Evolutionary conservation across 441 rosid species (phyloP), one percentile per base, ranked within the genome.

Genomic region (Lepidium campestre): DNA sequence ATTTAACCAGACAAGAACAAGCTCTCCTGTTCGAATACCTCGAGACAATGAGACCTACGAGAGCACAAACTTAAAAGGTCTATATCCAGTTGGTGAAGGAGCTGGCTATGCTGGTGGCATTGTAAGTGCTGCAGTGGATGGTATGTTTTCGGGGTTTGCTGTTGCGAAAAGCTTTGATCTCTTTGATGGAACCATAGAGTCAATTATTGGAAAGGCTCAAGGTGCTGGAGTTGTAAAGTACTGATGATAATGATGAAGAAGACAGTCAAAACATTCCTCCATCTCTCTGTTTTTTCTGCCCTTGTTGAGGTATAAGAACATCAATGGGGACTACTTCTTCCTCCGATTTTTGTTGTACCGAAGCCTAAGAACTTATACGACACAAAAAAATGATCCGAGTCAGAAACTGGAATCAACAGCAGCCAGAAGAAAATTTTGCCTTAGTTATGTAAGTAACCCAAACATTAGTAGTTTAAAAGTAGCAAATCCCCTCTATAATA

Each of bases 71-170:
- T 36, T 90, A 53, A 81, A 80, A 78, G 91, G 94, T 68, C 84
- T 93, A n/a, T 93, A 90, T 70, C 97, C 95, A 32, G 76, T 87
- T 22, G 98, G 98, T 22, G 98, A 93, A 85, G 98, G 98, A 75
- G 98, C 97, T 67, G 98, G 98, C 18, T 93, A 90, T 71, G 95
- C 98, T 23, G 97, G 98, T 62, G 97, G 98, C 23, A 93, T 93
- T 65, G 93, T 93, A 29, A 93, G 97, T 77, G 97, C 98, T 17
- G 98, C 97, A 57, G 96, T 86, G 32, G 98, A 93, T 68, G 97
- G 98, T 69, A 83, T 90, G 93, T 82, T 82, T 46, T 82, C 87
- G 0, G 97, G 95, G 71, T 83, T 93, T 56, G 87, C 89, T 0
- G 91, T 85, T 64, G 98, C 98, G 5, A 89, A 90, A 72, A 65